Conservation (phyloP, 2,329 filamentous ascomycete species). For the Cercospora brassicicola region DNA sequence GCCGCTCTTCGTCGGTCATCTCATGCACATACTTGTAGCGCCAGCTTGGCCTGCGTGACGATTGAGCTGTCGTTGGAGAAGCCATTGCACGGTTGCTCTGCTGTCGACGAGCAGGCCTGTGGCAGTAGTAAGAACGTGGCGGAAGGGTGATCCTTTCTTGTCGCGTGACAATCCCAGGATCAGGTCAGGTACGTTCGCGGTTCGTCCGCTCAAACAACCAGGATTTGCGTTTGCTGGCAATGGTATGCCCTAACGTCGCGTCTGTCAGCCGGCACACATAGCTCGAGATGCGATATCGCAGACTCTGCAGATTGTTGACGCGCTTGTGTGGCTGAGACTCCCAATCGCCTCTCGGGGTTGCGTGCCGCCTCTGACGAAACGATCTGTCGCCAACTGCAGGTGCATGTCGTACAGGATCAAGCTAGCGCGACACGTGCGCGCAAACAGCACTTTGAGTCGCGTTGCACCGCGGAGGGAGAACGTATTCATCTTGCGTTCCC, state of each 20-base stretch:
- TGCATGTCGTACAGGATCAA: background rate
- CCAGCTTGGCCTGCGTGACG: conserved; percentile 9
- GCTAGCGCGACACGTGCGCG: background rate
- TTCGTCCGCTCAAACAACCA: background rate
- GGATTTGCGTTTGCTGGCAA: background rate
- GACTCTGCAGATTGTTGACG: background rate
- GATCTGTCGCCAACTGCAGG: background rate
- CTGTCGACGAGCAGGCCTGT: background rate
- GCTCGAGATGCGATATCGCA: background rate
- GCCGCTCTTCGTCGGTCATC: conserved; percentile 28
- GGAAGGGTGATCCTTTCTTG: background rate
- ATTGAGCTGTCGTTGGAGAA: background rate
- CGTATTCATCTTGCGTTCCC: background rate
- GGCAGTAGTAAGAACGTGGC: background rate
- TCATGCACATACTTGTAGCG: conserved; percentile 24
- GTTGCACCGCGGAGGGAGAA: background rate
- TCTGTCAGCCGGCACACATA: background rate
- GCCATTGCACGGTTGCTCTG: background rate
- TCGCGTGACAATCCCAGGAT: background rate
- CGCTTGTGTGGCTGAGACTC: background rate
- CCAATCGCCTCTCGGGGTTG: background rate
- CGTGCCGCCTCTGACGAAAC: background rate
- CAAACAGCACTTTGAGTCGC: background rate
- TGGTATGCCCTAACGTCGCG: background rate
- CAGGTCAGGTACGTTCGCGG: background rate